phyloP scores from a whole-genome alignment of 495 filamentous ascomycete species.

The Neurospora sp. region DNA sequence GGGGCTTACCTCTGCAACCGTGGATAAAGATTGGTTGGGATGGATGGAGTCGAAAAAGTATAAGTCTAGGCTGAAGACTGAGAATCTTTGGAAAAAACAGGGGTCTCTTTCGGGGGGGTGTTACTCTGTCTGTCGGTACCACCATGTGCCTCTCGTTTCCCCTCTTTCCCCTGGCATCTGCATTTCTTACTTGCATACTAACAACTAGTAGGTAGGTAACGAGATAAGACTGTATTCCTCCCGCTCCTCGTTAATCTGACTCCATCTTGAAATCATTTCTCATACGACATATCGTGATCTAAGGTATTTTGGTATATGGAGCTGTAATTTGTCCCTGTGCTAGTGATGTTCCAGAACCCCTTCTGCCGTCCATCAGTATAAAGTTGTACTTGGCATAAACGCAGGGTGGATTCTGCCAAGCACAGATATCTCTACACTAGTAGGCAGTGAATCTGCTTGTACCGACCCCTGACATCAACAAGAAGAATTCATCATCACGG shows the following conservation, averaged over 20 bases:
- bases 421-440: background rate
- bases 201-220: background rate
- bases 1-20: background rate
- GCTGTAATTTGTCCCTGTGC: background rate
- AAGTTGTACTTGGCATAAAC: background rate
- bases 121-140: background rate
- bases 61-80: background rate
- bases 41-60: background rate
- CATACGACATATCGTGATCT: background rate
- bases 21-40: slow-evolving; percentile 22
- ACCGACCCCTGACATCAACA: background rate
- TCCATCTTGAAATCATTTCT: background rate
- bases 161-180: background rate
- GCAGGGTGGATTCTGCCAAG: background rate
- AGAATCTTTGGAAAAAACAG: background rate
- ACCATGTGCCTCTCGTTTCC: background rate
- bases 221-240: background rate
- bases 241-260: background rate
- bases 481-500: background rate
- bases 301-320: background rate
- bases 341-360: background rate
- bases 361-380: background rate
- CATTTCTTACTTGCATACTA: background rate
- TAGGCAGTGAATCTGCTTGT: background rate
- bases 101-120: background rate